Conservation (phyloP, 257 asterid species). For the Solanum lignicaule region DNA sequence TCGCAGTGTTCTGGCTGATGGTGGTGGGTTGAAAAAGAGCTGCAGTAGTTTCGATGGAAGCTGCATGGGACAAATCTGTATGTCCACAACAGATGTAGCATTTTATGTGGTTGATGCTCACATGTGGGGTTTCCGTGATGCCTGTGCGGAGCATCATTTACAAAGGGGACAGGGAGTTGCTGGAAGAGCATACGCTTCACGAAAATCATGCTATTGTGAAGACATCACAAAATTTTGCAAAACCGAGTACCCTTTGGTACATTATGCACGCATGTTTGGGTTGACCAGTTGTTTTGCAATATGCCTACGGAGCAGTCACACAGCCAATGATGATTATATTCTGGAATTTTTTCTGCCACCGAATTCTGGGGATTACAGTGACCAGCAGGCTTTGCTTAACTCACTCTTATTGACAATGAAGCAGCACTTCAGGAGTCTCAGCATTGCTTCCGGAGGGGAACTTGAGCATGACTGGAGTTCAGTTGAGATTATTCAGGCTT, state of each 20-base stretch:
- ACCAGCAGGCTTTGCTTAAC: slow-evolving; percentile 50
- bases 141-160: slow-evolving; percentile 13
- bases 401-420: slow-evolving; percentile 62
- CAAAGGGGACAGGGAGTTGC: slow-evolving; percentile 14
- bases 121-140: slow-evolving; percentile 13
- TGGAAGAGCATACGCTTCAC: slow-evolving; percentile 10
- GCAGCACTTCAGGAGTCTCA: slow-evolving; percentile 63
- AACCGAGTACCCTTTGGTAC: slow-evolving; percentile 18
- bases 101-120: slow-evolving; percentile 10
- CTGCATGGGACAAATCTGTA: slow-evolving; percentile 2
- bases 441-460: slow-evolving; percentile 74
- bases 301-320: not conserved
- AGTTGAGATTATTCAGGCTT: slow-evolving; percentile 50
- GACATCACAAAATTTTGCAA: slow-evolving; percentile 10
- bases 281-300: slow-evolving; percentile 8
- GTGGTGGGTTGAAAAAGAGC: slow-evolving; percentile 5
- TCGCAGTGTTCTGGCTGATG: slow-evolving; percentile 4
- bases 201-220: slow-evolving; percentile 2
- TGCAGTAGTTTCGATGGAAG: slow-evolving; percentile 8
- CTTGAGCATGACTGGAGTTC: slow-evolving; percentile 62
- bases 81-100: slow-evolving; percentile 3
- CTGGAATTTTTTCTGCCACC: slow-evolving; percentile 19
- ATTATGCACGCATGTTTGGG: slow-evolving; percentile 13
- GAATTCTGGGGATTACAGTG: slow-evolving; percentile 13
- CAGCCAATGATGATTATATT: not conserved